Conservation (phyloP, 306 rosid genomes). For the Geum urbanum region DNA sequence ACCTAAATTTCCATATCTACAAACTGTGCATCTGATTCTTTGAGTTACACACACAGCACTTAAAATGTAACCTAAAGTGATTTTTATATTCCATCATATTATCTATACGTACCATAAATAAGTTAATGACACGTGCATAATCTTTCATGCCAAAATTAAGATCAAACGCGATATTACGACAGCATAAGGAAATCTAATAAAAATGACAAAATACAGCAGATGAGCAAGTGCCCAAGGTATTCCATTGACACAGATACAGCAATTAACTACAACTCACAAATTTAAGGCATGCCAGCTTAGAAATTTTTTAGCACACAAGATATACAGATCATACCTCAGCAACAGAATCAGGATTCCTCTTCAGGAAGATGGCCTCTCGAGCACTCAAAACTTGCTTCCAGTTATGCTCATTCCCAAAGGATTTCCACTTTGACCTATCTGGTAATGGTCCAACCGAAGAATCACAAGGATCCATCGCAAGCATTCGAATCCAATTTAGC, state of each 20-base stretch:
- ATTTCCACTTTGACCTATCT: conserved; percentile 57
- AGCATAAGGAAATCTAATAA: background rate
- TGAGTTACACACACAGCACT: background rate
- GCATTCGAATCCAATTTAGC: conserved; percentile 47
- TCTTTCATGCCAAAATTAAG: background rate
- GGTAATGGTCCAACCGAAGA: conserved; percentile 51
- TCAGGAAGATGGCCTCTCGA: conserved; percentile 49
- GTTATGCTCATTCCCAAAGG: conserved; percentile 31
- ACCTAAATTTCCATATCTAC: background rate
- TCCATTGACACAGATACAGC: background rate
- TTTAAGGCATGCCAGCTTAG: background rate
- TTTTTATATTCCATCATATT: background rate
- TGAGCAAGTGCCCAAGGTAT: background rate
- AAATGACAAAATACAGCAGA: background rate
- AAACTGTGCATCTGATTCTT: background rate
- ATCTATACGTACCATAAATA: background rate
- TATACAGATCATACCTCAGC: conserved; percentile 46
- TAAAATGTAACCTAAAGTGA: background rate
- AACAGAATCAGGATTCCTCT: conserved; percentile 34
- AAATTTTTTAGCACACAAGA: background rate
- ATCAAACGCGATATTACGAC: background rate
- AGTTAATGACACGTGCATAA: background rate
- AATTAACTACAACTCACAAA: background rate
- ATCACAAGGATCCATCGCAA: conserved; percentile 61
- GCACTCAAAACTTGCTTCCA: conserved; percentile 68